Evolutionary conservation across 306 rosid species (phyloP), one percentile per base, ranked within the genome.

Genomic region (Phaseolus lunatus): DNA sequence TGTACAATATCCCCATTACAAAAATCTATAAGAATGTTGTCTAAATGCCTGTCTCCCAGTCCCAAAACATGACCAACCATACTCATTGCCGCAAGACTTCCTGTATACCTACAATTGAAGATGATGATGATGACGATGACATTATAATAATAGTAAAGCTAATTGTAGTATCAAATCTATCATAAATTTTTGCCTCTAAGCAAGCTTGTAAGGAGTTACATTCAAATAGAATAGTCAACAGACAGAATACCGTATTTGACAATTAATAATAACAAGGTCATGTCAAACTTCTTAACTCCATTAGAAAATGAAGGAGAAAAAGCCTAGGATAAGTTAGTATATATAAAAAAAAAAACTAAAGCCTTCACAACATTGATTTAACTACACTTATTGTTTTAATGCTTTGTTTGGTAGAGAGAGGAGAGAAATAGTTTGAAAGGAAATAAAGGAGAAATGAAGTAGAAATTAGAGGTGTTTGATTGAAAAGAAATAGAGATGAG

Each of bases 41-140:
- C 98, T 67, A 94, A 82, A 87, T 94, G 98, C 53, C 98, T 88
- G 85, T 94, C 98, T 44, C 98, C 98, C 54, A 94, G 84, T 81
- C 98, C 98, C 76, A 94, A 83, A 88, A 94, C 87, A 82, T 91
- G 97, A 64, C 98, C 97, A 86, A 94, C 97, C 93, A 94, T 89
- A 82, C 97, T 91, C 98, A 91, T 94, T 56, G 96, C 94, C 8
- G 98, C 97, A 84, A 94, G 90, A 85, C 93, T 94, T 76, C 96
- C 97, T 54, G 98, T 85, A 86, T 88, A 94, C 93, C 98, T 94
- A 80, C 81, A 83, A 67, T 79, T 9, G 45, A 76, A 14, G 57
- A 50, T 23, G 13, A 24, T 19, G 35, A 62, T 41, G 15, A n/a
- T 22, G 22, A 75, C 4, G 33, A 48, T 22, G 53, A 24, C 9